phyloP scores from a whole-genome alignment of 163 green algal species.

The Chloroidium sp. region DNA sequence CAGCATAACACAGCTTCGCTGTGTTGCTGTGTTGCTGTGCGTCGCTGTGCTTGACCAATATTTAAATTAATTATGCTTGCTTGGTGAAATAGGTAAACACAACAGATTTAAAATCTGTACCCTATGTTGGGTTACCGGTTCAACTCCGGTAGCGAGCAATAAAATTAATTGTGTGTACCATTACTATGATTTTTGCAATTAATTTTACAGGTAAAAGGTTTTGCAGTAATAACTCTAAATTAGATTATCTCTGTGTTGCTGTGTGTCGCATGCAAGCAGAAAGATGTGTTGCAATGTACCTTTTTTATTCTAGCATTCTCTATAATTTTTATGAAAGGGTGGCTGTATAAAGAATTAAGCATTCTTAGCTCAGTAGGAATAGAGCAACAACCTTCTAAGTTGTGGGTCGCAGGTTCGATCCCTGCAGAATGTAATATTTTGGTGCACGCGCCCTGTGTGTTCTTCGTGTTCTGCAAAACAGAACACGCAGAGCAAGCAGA shows the following conservation, averaged over 20 bases:
- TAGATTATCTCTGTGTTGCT: background rate
- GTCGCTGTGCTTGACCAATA: too few species aligned
- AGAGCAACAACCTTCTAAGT: constrained; percentile 20
- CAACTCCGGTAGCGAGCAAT: constrained; percentile 35
- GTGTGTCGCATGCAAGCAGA: too few species aligned
- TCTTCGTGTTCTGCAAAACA: background rate
- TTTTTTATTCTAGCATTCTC: background rate
- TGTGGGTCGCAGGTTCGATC: constrained; percentile 15
- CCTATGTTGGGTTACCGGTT: constrained; percentile 29
- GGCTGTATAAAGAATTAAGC: background rate
- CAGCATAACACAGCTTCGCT: too few species aligned
- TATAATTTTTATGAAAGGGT: constrained; percentile 3
- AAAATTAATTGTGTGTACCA: background rate
- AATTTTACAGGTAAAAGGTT: background rate
- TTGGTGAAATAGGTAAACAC: constrained; percentile 40
- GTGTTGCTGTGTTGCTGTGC: too few species aligned
- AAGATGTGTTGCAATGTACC: background rate
- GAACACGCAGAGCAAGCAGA: too few species aligned
- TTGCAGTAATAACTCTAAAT: constrained; percentile 6
- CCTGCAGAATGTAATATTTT: constrained; percentile 10
- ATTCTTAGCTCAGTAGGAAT: constrained; percentile 18
- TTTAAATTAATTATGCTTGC: constrained; percentile 14
- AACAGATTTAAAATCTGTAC: constrained; percentile 46
- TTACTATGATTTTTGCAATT: constrained; percentile 2
- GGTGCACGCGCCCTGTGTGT: constrained; percentile 2